These are phyloP conservation scores for Scedosporium boydii DNA, from an alignment of 2,329 filamentous ascomycete species.

Conservation along the genomic window DNA sequence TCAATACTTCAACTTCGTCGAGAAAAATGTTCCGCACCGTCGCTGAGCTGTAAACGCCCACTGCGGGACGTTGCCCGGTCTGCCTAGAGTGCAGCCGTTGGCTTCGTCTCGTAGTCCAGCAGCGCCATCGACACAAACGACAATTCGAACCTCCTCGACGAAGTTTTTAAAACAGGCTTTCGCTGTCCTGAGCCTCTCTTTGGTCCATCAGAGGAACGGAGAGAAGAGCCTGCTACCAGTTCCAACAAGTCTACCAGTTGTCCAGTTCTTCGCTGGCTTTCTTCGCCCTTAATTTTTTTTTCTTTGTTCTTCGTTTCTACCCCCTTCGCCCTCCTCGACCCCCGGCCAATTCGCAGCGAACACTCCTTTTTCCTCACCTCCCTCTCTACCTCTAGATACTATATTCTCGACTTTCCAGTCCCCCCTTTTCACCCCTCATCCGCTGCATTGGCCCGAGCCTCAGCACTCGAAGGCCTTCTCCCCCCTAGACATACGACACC, in stretches of 20 bases:
- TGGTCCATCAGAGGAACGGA: neutral
- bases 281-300: neutral
- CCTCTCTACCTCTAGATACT: neutral
- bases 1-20: constrained; percentile 53
- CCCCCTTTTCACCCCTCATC: neutral
- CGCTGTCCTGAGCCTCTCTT: constrained; percentile 6
- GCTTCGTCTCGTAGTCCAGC: constrained; percentile 65
- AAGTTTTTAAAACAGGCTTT: constrained; percentile 52
- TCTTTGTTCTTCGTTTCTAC: neutral
- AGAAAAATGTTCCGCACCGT: constrained; percentile 65
- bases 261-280: neutral
- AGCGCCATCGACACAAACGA: constrained; percentile 63
- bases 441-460: neutral
- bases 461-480: neutral
- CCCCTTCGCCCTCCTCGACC: neutral
- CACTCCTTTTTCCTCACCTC: neutral
- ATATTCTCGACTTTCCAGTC: neutral
- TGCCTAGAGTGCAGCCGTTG: constrained; percentile 22
- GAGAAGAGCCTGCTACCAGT: constrained; percentile 6
- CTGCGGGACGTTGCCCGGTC: constrained; percentile 57
- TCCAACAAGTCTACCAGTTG: constrained; percentile 4
- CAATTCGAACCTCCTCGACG: constrained; percentile 53
- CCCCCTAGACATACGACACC: neutral
- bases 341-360: neutral
- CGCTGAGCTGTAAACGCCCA: constrained; percentile 88